phyloP scores from a whole-genome alignment of 768 basidiomycete genomes.

The Mycena belliarum region DNA sequence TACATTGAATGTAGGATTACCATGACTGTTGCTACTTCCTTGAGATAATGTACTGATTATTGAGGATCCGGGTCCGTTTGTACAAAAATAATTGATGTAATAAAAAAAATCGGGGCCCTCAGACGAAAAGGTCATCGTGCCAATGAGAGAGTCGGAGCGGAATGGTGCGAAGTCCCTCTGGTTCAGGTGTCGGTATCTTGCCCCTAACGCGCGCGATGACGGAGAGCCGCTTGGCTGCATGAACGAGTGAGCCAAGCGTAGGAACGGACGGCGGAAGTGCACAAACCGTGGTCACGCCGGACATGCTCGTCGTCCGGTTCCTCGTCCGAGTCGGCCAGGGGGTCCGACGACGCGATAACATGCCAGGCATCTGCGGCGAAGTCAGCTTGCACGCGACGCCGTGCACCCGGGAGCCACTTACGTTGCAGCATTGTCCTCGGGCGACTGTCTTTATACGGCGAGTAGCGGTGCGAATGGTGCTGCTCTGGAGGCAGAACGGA shows the following conservation, averaged over 20 bases:
- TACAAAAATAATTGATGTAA: constrained; percentile 15
- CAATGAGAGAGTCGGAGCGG: constrained; percentile 4
- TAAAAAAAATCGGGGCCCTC: not conserved
- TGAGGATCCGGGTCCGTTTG: not conserved
- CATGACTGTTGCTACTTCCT: constrained; percentile 19
- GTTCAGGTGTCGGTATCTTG: constrained; percentile 58
- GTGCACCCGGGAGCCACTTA: constrained; percentile 28
- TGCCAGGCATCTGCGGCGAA: constrained; percentile 68
- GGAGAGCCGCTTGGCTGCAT: constrained; percentile 57
- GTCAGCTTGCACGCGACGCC: not conserved
- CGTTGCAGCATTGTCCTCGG: constrained; percentile 67
- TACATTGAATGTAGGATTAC: constrained; percentile 24
- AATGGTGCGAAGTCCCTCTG: constrained; percentile 26
- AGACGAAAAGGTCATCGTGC: constrained; percentile 13
- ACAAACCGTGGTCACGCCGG: constrained; percentile 66
- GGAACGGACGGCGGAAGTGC: constrained; percentile 1
- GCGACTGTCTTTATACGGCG: constrained; percentile 21
- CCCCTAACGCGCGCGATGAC: constrained; percentile 60
- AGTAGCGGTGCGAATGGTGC: constrained; percentile 20
- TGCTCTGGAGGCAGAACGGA: not conserved
- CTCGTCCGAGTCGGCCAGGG: constrained; percentile 76
- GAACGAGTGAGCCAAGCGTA: not conserved
- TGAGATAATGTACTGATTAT: constrained; percentile 26
- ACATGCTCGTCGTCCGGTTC: constrained; percentile 65
- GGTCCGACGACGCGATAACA: constrained; percentile 62